Percentiles rank a stretch among this genome's conserved stretches.
phyloP scores from a whole-genome alignment of 257 asterid genomes.

The Fraxinus pennsylvanica region DNA sequence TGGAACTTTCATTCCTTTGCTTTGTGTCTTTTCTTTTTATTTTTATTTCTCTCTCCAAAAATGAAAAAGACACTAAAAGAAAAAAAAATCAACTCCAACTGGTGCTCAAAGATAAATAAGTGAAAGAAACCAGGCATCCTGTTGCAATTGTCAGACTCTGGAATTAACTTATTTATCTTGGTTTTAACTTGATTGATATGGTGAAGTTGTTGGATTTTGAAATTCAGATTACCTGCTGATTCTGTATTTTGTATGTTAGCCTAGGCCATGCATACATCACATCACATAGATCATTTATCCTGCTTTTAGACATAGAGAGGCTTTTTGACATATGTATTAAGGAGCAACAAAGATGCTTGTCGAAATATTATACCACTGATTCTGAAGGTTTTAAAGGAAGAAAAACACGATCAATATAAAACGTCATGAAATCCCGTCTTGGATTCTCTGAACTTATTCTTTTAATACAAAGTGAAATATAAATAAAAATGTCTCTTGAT shows the following conservation, averaged over 20 bases:
- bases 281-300: neutral
- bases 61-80: neutral
- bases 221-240: neutral
- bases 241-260: conserved; percentile 6
- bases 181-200: conserved; percentile 9
- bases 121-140: conserved; percentile 5
- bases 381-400: neutral
- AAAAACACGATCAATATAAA: neutral
- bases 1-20: conserved; percentile 2
- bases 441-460: neutral
- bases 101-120: conserved; percentile 12
- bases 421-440: neutral
- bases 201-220: conserved; percentile 1
- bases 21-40: neutral
- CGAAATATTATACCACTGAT: neutral
- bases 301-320: conserved; percentile 3
- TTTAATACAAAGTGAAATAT: neutral
- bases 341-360: neutral
- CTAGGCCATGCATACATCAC: conserved; percentile 9
- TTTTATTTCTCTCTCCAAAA: conserved; percentile 7
- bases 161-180: neutral
- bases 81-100: neutral
- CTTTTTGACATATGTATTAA: conserved; percentile 7
- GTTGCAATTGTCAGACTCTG: conserved; percentile 6
- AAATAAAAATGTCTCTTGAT: neutral